Evolutionary conservation across 176 grass and related monocot genomes (phyloP), one percentile per base, ranked within the genome.

Genomic region (Hyparrhenia diplandra): DNA sequence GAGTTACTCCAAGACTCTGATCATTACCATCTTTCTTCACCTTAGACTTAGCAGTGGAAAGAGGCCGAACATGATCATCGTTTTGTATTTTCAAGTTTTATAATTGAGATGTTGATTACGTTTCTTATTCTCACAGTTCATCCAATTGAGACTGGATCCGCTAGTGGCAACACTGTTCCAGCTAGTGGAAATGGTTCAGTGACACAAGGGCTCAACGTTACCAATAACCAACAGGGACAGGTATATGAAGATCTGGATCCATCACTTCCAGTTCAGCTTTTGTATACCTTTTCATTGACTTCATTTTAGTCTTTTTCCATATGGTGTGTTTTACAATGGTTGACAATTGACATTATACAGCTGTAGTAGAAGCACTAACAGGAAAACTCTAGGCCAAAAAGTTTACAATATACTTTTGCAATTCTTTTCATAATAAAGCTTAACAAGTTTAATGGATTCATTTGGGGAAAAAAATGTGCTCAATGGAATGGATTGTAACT

Each of bases 221-320:
- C 95, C 42, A 98, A 98, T 88, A 98, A 73, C 55, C 90, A 91
- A 71, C 86, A 91, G 59, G 95, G 95, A n/a, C 92, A 98, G 95
- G 95, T 98, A 91, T 72, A 30, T 61, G 21, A 23, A 67, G 20
- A 77, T 64, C 21, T 59, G 8, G 31, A 52, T 75, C 18, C 25
- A 80, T 69, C 17, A 11, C 13, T 69, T 68, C 9, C 27, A 13
- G 4, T 82, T 74, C 59, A 62, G 32, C 47, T 60, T 37, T 8
- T 27, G 39, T 65, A 37, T 71, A 13, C 46, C 27, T 32, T 81
- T 51, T 58, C 32, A 55, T 24, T 80, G 25, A 6, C n/a, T 66
- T 42, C 3, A 30, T 73, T 32, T 46, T 51, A 68, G 32, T 76
- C 24, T 39, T 59, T 10, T 31, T 67, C 32, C 63, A 59, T 58